Conservation (phyloP, 257 asterid species). For the Lithospermum erythrorhizon region DNA sequence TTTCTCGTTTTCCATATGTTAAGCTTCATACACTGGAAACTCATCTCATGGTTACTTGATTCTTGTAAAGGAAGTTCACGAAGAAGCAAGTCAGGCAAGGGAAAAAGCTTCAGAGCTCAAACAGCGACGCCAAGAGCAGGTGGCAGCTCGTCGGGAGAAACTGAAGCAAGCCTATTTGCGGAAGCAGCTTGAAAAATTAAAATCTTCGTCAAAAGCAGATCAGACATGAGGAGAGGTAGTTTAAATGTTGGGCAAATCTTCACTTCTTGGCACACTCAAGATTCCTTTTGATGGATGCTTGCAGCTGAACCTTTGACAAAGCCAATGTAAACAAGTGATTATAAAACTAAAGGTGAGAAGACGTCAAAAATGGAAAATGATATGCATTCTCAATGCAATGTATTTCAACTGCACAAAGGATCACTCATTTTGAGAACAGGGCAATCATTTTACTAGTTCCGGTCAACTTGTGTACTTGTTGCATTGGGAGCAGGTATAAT, state of each 20-base stretch:
- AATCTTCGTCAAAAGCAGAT: constrained; percentile 61
- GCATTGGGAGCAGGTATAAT: too few relatives aligned
- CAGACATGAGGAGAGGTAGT: constrained; percentile 30
- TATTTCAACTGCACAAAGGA: background rate
- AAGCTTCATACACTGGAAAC: background rate
- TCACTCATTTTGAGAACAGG: background rate
- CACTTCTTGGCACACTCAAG: background rate
- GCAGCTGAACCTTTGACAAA: background rate
- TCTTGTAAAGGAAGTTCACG: constrained; percentile 78
- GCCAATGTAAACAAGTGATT: too few relatives aligned
- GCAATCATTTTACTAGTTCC: background rate
- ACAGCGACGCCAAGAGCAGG: constrained; percentile 75
- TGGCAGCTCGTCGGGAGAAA: constrained; percentile 74
- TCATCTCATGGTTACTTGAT: background rate
- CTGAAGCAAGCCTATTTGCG: constrained; percentile 80
- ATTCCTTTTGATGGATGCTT: background rate
- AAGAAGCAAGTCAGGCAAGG: constrained; percentile 87
- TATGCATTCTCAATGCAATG: too few relatives aligned
- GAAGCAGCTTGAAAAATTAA: constrained; percentile 80
- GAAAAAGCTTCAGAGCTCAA: constrained; percentile 78
- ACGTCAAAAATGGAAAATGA: too few relatives aligned
- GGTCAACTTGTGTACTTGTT: background rate
- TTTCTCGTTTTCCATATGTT: background rate
- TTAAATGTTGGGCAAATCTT: background rate
- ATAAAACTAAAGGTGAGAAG: too few relatives aligned